Evolutionary conservation across 768 basidiomycete species (phyloP).

Genomic region (Tricholoma hemisulphureum): DNA sequence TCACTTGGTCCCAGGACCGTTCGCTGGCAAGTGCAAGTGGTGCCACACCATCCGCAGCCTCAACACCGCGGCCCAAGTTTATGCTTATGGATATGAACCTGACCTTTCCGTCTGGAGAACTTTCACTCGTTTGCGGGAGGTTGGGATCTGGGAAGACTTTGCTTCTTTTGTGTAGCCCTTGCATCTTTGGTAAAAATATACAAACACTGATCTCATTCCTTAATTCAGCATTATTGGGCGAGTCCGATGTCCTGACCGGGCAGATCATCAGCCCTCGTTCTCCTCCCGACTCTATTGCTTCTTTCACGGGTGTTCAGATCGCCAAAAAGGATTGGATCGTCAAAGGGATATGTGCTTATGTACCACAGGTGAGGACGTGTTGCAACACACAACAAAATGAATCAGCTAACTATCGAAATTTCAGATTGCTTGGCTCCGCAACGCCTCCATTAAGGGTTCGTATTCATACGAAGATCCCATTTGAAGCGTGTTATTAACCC

Average conservation of each 20-base stretch:
- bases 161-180: constrained; percentile 60
- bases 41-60: constrained; percentile 49
- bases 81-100: constrained; percentile 72
- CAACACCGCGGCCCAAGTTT: constrained; percentile 80
- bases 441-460: constrained; percentile 59
- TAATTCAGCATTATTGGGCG: constrained; percentile 75
- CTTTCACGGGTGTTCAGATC: constrained; percentile 43
- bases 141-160: constrained; percentile 89
- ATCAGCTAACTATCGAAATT: background rate
- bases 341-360: constrained; percentile 78
- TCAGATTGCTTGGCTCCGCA: constrained; percentile 66
- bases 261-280: constrained; percentile 83
- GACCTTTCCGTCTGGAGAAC: constrained; percentile 73
- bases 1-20: constrained; percentile 89
- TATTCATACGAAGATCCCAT: no score
- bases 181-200: constrained; percentile 5
- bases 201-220: constrained; percentile 6
- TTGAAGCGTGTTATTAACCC: constrained; percentile 3
- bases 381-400: constrained; percentile 11
- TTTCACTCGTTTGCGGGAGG: constrained; percentile 86
- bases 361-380: constrained; percentile 59
- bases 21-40: constrained; percentile 39
- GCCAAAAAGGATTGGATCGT: constrained; percentile 72
- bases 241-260: constrained; percentile 81
- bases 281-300: constrained; percentile 73